A percentile compares a stretch with the other conserved stretches of the same genome.
These are phyloP conservation scores for Ascomycota sp. DNA, from an alignment of 2,329 filamentous ascomycete genomes.

Conservation along the genomic window DNA sequence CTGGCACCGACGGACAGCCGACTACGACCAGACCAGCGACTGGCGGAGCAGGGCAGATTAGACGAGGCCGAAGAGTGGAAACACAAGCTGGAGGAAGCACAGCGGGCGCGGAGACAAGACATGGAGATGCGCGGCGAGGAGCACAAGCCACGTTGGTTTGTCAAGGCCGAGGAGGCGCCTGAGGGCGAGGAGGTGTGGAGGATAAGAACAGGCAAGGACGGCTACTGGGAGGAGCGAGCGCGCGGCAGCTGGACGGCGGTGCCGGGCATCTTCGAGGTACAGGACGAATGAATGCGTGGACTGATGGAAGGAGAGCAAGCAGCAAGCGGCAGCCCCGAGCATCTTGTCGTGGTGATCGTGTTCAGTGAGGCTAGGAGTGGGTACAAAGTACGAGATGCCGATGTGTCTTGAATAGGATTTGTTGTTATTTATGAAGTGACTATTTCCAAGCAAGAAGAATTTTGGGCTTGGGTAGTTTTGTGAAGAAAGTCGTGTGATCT, in stretches of 20 bases:
- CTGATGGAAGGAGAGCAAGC: neutral
- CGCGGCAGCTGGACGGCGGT: constrained; percentile 41
- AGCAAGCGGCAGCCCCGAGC: neutral
- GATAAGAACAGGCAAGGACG: constrained; percentile 58
- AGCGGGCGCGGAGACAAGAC: constrained; percentile 49
- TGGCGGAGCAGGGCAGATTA: constrained; percentile 59
- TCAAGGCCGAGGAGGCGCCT: constrained; percentile 35
- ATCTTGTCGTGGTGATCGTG: too few relatives aligned
- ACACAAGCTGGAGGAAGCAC: constrained; percentile 61
- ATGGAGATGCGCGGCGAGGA: constrained; percentile 53
- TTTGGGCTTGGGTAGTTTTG: too few relatives aligned
- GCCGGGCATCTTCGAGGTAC: constrained; percentile 24
- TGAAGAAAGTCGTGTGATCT: too few relatives aligned
- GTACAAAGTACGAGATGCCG: too few relatives aligned
- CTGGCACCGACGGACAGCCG: constrained; percentile 66
- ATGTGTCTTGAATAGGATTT: too few relatives aligned
- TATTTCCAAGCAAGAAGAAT: too few relatives aligned
- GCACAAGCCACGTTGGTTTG: constrained; percentile 69
- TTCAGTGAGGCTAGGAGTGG: too few relatives aligned
- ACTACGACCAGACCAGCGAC: constrained; percentile 67
- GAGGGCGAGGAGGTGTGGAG: constrained; percentile 50
- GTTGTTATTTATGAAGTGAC: too few relatives aligned
- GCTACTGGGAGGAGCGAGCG: constrained; percentile 78
- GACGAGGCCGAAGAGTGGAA: constrained; percentile 73
- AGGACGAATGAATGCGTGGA: neutral